Evolutionary conservation across 2,329 filamentous ascomycete genomes (phyloP).

Genomic region (Chrysoporthe puriensis): DNA sequence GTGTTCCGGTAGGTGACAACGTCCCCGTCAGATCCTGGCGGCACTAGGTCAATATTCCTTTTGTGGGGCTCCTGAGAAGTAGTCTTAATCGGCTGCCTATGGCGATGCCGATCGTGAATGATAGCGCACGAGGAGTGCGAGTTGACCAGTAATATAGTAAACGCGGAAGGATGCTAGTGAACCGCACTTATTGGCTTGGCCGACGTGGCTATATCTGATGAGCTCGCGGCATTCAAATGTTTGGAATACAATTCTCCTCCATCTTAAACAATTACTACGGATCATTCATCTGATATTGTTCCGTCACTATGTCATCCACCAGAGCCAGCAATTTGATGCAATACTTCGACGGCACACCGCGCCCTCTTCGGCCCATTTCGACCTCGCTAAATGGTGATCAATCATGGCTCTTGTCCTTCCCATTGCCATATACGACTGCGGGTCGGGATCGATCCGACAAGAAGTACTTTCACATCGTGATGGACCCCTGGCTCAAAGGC

Average conservation of each 20-base stretch:
- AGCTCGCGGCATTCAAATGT: too few relatives aligned
- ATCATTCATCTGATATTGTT: too few relatives aligned
- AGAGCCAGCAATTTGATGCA: background rate
- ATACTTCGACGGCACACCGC: background rate
- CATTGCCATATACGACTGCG: background rate
- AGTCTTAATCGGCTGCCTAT: background rate
- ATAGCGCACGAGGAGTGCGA: too few relatives aligned
- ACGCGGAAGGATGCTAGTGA: too few relatives aligned
- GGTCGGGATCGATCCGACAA: background rate
- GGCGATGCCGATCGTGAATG: too few relatives aligned
- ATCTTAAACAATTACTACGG: background rate
- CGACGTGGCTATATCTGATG: background rate
- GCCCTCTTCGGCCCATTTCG: background rate
- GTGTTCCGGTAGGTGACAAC: background rate
- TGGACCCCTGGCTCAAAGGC: constrained; percentile 19
- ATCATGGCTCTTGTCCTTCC: constrained; percentile 18
- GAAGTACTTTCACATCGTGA: constrained; percentile 19
- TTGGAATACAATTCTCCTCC: background rate
- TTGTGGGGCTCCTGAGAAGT: background rate
- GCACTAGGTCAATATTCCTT: too few relatives aligned
- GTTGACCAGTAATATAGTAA: too few relatives aligned
- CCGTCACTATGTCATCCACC: background rate
- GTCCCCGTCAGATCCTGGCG: background rate
- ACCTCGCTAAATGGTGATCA: constrained; percentile 1
- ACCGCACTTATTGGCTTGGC: background rate